Evolutionary conservation across 495 filamentous ascomycete species (phyloP).

Genomic region (Mycothermus thermophilus): DNA sequence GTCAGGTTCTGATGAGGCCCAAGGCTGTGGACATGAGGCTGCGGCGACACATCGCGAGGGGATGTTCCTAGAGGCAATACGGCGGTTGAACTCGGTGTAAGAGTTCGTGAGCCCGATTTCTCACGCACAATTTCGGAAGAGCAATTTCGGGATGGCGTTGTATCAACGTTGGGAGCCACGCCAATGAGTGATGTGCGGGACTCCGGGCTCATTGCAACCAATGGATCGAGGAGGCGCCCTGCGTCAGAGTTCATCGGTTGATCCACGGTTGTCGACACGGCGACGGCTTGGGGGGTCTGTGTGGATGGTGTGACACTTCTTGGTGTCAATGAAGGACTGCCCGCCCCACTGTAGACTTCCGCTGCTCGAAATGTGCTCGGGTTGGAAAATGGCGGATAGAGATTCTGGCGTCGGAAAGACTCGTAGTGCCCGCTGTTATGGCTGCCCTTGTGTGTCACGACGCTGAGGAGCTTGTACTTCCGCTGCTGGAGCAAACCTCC

Average conservation of each 20-base stretch:
- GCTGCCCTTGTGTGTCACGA: slow-evolving; percentile 89
- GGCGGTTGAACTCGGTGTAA: no score
- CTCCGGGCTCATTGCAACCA: slow-evolving; percentile 15
- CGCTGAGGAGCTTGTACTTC: slow-evolving; percentile 71
- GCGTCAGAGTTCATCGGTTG: no score
- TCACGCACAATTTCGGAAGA: slow-evolving; percentile 13
- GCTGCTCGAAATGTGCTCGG: slow-evolving; percentile 60
- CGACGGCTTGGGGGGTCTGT: slow-evolving; percentile 14
- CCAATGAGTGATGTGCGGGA: no score
- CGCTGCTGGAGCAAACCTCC: slow-evolving; percentile 65
- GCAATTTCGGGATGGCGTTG: no score
- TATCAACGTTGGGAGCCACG: no score
- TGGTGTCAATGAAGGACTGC: slow-evolving; percentile 31
- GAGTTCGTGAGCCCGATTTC: not conserved
- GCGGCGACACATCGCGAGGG: no score
- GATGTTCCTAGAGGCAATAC: no score
- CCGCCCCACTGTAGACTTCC: slow-evolving; percentile 49
- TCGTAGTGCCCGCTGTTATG: slow-evolving; percentile 97
- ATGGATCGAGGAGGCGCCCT: no score
- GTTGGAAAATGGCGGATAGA: slow-evolving; percentile 60
- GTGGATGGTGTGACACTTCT: slow-evolving; percentile 4
- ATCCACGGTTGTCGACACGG: slow-evolving; percentile 11
- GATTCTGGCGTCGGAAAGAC: slow-evolving; percentile 79
- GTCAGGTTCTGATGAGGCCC: not conserved
- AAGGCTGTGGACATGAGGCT: not conserved